These are phyloP conservation scores for Claviceps maximensis DNA, from an alignment of 2,329 filamentous ascomycete genomes.

Conservation along the genomic window DNA sequence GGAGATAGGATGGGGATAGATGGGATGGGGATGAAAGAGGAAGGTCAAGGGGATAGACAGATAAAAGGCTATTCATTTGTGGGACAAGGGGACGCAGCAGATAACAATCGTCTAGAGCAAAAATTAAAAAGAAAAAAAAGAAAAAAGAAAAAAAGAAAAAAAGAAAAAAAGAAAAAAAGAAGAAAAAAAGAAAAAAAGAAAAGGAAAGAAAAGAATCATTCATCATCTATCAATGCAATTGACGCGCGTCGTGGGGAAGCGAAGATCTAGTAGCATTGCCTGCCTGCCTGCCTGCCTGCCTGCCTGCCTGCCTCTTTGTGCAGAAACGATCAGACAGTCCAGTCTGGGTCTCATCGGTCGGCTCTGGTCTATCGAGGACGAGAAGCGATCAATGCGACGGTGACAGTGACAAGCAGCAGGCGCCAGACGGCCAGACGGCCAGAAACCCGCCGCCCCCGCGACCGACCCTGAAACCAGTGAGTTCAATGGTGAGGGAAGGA, in stretches of 20 bases:
- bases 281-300: neutral
- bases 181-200: neutral
- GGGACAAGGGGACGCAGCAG: no score
- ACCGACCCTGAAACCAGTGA: no score
- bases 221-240: neutral
- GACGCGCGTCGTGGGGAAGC: no score
- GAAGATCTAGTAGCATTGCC: neutral
- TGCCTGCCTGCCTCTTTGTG: neutral
- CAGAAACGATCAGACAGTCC: neutral
- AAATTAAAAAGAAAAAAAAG: neutral
- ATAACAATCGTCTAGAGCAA: no score
- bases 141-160: neutral
- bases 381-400: no score
- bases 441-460: neutral
- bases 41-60: neutral
- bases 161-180: neutral
- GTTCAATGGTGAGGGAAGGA: no score
- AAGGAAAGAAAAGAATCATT: neutral
- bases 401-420: neutral
- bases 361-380: neutral
- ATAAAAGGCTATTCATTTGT: neutral
- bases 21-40: neutral
- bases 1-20: neutral
- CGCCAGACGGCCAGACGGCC: no score
- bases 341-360: no score